Evolutionary conservation across 306 rosid genomes (phyloP), one percentile per base, ranked within the genome.

Genomic region (Hippophae gyantsensis): DNA sequence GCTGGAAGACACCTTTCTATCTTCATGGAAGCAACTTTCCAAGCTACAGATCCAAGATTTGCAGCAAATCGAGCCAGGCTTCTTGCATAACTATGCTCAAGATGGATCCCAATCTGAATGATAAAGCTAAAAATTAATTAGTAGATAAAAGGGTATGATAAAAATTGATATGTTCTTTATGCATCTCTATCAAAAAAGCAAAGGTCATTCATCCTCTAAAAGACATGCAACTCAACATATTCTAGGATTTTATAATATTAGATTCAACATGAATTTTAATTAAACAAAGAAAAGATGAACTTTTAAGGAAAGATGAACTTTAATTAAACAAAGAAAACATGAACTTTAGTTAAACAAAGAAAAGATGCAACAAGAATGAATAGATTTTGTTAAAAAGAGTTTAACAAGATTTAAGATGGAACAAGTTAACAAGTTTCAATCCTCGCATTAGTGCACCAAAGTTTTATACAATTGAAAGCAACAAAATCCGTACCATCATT

Each of bases 61-160:
- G 85, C 87, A 54, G 84, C 81, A 74, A 81, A 84, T 58, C 73
- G 84, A 57, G 90, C 77, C 25, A 84, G 70, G 76, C 87, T 84
- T 64, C 90, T 67, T 25, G 85, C 82, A 61, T 84, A 84, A 58
- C 82, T 81, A 67, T 68, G 64, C 70, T 84, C 87, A 9, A 74
- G 69, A 44, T 71, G 82, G 53, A 84, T 74, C 27, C 90, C 90
- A 26, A 84, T 84, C 90, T 84, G 79, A 73, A 56, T 57, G 66
- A 68, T 67, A 62, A 56, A 43, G 54, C 63, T 65, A 67, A 50
- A 43, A 69, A 60, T 71, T 54, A 75, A 65, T 51, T 43, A 58
- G 53, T 62, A 23, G 54, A 64, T 27, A 32, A 32, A 32, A 32
- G 0, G 3, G 38, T 2, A 32, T 2, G 4, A 32, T 32, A 32